A percentile compares a stretch with the other conserved stretches of the same genome.
phyloP scores from a whole-genome alignment of 805 yeast genomes.

The Barnettozyma californica region DNA sequence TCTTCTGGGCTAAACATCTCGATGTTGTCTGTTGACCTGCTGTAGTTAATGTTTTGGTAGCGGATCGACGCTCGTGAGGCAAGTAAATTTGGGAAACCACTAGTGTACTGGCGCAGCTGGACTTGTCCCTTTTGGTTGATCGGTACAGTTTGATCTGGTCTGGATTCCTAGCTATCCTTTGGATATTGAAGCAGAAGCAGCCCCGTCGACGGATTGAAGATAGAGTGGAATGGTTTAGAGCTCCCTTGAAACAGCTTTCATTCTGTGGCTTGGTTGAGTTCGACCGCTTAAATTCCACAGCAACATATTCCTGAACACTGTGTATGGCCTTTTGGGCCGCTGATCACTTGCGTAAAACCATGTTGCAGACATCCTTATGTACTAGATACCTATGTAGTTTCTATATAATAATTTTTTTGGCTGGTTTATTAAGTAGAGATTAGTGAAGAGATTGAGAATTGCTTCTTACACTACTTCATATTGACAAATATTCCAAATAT shows the following conservation, averaged over 20 bases:
- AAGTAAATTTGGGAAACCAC: slow-evolving; percentile 27
- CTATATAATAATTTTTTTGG: background rate
- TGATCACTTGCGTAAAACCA: slow-evolving; percentile 99
- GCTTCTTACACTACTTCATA: too few relatives aligned
- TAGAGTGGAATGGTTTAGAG: slow-evolving; percentile 59
- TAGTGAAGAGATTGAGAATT: too few relatives aligned
- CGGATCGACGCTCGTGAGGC: slow-evolving; percentile 61
- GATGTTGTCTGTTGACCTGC: slow-evolving; percentile 14
- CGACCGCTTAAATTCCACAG: slow-evolving; percentile 53
- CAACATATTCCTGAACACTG: slow-evolving; percentile 99
- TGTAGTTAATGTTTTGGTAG: slow-evolving; percentile 29
- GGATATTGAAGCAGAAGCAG: slow-evolving; percentile 62
- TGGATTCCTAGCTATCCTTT: slow-evolving; percentile 18
- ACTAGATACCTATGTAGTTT: slow-evolving; percentile 31
- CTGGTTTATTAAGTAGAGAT: background rate
- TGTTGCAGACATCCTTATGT: slow-evolving; percentile 77
- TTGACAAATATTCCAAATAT: too few relatives aligned
- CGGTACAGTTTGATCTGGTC: slow-evolving; percentile 54
- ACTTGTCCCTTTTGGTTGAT: slow-evolving; percentile 40
- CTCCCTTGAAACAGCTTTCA: slow-evolving; percentile 34
- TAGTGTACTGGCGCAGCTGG: slow-evolving; percentile 2
- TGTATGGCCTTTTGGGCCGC: slow-evolving; percentile 83
- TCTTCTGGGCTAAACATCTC: slow-evolving; percentile 18
- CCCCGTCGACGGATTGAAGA: slow-evolving; percentile 99
- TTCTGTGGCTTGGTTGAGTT: slow-evolving; percentile 20